Base-by-base conservation (phyloP, 176 grass and related monocot species). In the Oryza glumipatula region DNA sequence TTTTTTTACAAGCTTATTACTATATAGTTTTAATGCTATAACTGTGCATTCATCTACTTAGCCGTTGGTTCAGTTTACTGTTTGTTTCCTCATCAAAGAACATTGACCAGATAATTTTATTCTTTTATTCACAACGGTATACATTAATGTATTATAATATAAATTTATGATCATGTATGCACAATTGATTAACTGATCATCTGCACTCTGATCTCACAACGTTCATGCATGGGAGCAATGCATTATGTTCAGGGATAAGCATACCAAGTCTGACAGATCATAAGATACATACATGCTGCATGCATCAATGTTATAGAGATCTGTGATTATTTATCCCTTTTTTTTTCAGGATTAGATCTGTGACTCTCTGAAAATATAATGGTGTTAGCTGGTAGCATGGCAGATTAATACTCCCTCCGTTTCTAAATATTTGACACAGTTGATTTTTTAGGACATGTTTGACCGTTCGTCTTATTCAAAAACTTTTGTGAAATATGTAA, bases 31-130 rank as follows among this genome's bases (percentile, higher is more conserved):
- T 61, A 8, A 63, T 32, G 0, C 23, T 63, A 63, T n/a, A 63
- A 4, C n/a, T 63, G 1, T 26, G 36, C 35, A 36, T 36, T 36
- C 35, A 79, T 80, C 39, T 70, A 68, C 11, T 6, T 21, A 7
- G 15, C 45, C n/a, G 15, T 67, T 84, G 71, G 33, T 76, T 76
- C 30, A 51, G 19, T 67, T 72, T 54, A 71, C 54, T 72, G 33
- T 64, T 11, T 89, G 83, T 74, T 81, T 48, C 85, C 84, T 80
- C 11, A 22, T 56, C 14, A 5, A 81, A 54, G 70, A 81, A 45
- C 77, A 80, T 45, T 54, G 77, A 45, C 60, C 77, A 74, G 60
- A 74, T 32, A 86, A 12, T 54, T 41, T 30, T 41, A 67, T 80
- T 68, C 10, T 67, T 32, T 30, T 33, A 7, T 26, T 43, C 61